Evolutionary conservation across 2,329 filamentous ascomycete species (phyloP), one percentile per base, ranked within the genome.

Genomic region (Paradendryphiella salina): DNA sequence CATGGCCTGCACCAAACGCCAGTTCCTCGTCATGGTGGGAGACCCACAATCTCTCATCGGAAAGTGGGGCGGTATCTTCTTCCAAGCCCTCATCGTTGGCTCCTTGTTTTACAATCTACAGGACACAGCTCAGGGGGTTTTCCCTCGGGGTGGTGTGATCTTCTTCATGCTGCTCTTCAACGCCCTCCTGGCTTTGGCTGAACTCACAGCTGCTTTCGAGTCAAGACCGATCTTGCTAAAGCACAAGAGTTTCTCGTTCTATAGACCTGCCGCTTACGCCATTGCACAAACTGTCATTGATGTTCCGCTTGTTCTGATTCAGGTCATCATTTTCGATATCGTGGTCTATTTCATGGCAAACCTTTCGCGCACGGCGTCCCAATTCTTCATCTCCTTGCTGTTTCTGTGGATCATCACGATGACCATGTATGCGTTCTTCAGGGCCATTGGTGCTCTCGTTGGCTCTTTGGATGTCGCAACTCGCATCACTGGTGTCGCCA

Each of bases 181-280:
- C 57, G 77, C 83, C 9, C 73, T 87, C 7, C 75, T 86, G 26
- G 82, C 84, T 3, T 66, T 86, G 38, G 80, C 81, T 4, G 83
- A 87, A 61, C 75, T 85, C 33, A 83, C 84, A 0, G 71, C 83
- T 1, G 79, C 84, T 0, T 89, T 88, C 57, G 72, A 79, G 39
- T 80, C 79, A 17, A 81, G 85, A 36, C 85, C 85, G 0, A 87
- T 89, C 48, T 70, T 89, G 32, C 73, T 87, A 45, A 88, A 88
- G 67, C 86, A 89, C 70, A 87, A 87, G 64, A 83, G 80, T 18
- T 88, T 87, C 57, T 84, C 84, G 0, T 88, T 88, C 67, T 87
- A 88, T 56, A 82, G 81, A 3, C 84, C 83, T 1, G 76, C 82
- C 0, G 83, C 84, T 14, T 84, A 80, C 39, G 82, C 82, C 6